A percentile compares a stretch with the other conserved stretches of the same genome.
These are phyloP conservation scores for Fusarium veterinarium DNA, from an alignment of 2,329 filamentous ascomycete genomes.

Conservation along the genomic window DNA sequence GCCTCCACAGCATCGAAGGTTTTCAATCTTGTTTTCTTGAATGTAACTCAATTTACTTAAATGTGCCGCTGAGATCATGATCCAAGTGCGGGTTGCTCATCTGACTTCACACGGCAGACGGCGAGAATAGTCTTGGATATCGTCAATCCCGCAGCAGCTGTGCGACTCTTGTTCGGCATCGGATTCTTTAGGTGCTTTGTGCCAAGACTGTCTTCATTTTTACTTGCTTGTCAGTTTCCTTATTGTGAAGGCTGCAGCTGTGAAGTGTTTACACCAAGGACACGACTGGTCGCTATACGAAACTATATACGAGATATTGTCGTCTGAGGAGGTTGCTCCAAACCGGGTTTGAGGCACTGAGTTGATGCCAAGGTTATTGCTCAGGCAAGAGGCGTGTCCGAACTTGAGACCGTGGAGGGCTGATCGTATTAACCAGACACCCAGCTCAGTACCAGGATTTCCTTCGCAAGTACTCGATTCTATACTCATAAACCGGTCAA, in stretches of 20 bases:
- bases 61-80: slow-evolving; percentile 11
- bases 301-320: background rate
- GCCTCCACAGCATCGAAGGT: background rate
- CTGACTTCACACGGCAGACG: background rate
- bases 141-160: background rate
- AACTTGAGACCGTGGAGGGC: background rate
- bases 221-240: background rate
- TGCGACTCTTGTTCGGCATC: background rate
- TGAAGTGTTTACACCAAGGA: background rate
- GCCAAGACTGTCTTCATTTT: background rate
- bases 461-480: background rate
- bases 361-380: background rate
- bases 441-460: background rate
- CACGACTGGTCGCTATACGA: background rate
- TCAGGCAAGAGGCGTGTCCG: no score
- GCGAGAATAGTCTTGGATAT: background rate
- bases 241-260: background rate
- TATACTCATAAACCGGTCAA: background rate
- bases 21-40: background rate
- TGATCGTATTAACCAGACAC: background rate
- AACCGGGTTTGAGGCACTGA: background rate
- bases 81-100: background rate
- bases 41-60: no score
- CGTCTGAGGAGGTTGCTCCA: background rate
- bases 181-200: background rate